These are phyloP conservation scores for Fomitopsis pulvina DNA, from an alignment of 768 basidiomycete genomes.

Conservation along the genomic window DNA sequence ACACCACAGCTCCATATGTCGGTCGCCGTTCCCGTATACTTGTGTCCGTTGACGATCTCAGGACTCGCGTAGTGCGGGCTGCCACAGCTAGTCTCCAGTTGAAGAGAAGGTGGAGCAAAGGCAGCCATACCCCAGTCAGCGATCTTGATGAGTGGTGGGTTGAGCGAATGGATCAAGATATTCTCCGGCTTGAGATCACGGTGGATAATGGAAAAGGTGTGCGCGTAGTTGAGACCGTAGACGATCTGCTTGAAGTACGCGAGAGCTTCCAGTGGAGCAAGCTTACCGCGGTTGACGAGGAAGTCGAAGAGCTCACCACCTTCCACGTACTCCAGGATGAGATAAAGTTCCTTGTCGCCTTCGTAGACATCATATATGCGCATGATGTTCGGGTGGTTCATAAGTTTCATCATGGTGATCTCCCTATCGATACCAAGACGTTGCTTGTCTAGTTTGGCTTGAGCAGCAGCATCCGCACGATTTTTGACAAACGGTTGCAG, in stretches of 20 bases:
- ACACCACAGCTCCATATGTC: conserved; percentile 98
- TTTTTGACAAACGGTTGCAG: conserved; percentile 72
- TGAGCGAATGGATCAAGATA: conserved; percentile 79
- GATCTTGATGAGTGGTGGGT: conserved; percentile 84
- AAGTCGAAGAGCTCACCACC: conserved; percentile 98
- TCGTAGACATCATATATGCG: conserved; percentile 95
- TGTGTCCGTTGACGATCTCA: conserved; percentile 88
- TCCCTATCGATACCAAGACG: conserved; percentile 87
- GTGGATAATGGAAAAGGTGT: conserved; percentile 96
- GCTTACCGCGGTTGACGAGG: conserved; percentile 80
- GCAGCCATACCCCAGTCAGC: conserved; percentile 99
- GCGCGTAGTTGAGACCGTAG: conserved; percentile 92
- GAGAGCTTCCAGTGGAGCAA: conserved; percentile 76
- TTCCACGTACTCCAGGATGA: conserved; percentile 92
- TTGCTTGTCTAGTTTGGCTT: conserved; percentile 73
- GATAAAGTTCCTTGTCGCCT: conserved; percentile 83
- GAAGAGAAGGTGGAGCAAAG: conserved; percentile 76
- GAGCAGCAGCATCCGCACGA: conserved; percentile 57
- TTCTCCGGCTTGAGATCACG: conserved; percentile 99
- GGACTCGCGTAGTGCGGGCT: conserved; percentile 97
- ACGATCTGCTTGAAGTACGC: conserved; percentile 95
- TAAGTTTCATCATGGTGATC: conserved; percentile 98
- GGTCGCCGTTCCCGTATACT: conserved; percentile 83
- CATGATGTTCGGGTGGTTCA: conserved; percentile 97
- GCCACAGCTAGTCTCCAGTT: conserved; percentile 93